Percentiles rank a stretch among this genome's conserved stretches.
phyloP scores from a whole-genome alignment of 345 rosid genomes.

The Cochlearia excelsa region DNA sequence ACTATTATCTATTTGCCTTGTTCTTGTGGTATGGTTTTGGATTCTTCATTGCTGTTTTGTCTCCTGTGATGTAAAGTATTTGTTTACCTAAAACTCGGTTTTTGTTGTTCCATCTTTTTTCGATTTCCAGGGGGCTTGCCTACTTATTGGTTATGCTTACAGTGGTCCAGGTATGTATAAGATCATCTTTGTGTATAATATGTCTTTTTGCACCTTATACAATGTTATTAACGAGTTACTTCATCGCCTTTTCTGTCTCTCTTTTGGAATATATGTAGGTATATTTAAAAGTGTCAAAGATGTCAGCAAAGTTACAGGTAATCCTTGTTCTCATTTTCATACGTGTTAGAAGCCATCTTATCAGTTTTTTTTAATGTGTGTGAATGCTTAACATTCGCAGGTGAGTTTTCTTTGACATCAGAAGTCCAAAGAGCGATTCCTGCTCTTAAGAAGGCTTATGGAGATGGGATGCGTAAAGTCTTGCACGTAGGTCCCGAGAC shows the following conservation, averaged over 20 bases:
- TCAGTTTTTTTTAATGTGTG: neutral
- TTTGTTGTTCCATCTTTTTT: neutral
- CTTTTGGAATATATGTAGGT: conserved; percentile 36
- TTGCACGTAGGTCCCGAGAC: conserved; percentile 95
- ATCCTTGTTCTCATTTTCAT: conserved; percentile 16
- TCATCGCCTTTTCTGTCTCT: conserved; percentile 5
- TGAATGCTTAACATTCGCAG: conserved; percentile 30
- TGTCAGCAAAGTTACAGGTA: conserved; percentile 60
- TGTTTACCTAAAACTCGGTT: neutral
- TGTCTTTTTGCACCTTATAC: neutral
- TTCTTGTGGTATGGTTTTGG: conserved; percentile 51
- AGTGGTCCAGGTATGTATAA: conserved; percentile 60
- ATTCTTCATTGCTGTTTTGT: neutral
- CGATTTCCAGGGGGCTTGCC: conserved; percentile 64
- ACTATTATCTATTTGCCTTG: conserved; percentile 59
- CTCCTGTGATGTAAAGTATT: neutral
- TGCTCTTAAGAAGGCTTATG: conserved; percentile 73
- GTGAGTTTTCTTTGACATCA: conserved; percentile 70
- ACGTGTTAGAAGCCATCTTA: neutral
- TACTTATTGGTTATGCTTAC: conserved; percentile 68
- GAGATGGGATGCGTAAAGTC: conserved; percentile 88
- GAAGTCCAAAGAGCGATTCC: conserved; percentile 87
- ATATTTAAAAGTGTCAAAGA: conserved; percentile 53
- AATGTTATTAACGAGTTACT: neutral
- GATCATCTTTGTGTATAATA: neutral